Base-by-base conservation (phyloP, 495 filamentous ascomycete genomes). In the Saxophila tyrrhenica region DNA sequence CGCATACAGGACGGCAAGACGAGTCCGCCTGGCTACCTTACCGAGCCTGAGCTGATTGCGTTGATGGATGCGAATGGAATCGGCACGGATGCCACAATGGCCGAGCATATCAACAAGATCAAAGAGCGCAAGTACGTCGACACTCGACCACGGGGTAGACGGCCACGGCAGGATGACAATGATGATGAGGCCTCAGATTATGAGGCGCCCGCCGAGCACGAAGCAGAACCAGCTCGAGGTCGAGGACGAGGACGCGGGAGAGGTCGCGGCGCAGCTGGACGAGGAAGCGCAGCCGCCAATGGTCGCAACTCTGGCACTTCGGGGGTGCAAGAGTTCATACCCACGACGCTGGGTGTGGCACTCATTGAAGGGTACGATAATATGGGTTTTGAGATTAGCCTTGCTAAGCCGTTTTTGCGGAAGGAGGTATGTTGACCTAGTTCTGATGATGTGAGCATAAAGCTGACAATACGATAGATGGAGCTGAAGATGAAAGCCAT, bases 31-130 rank as follows among this genome's bases (percentile, higher is more conserved):
- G 80, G 77, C 13, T 95, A 94, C 62, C 70, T 98, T 29, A 98
- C 92, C 0, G 92, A 98, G 65, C 89, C 92, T 1, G 92, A 97
- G 65, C 74, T 98, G n/a, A 95, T 98, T 68, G 87, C 84, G 3
- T 76, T 98, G 21, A 98, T 98, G 92, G 94, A 98, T 70, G 91
- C 87, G 16, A 97, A 98, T 66, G 92, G 92, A 11, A 98, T 98
- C 61, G 92, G 92, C 16, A 98, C 92, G 2, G 92, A 98, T 70
- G 92, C 92, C 11, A 97, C 92, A 0, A 98, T 98, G 94, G 91
- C 92, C 0, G 92, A 98, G 60, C 92, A 98, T 65, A 97, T 98
- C 63, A 79, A 85, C 42, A 96, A 94, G 65, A 90, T 98, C 67
- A 88, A 95, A 67, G 81, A 90, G 39, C 73, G 92, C 25, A 72